phyloP scores from a whole-genome alignment of 305 asterid species.

The Solanum hybrid region DNA sequence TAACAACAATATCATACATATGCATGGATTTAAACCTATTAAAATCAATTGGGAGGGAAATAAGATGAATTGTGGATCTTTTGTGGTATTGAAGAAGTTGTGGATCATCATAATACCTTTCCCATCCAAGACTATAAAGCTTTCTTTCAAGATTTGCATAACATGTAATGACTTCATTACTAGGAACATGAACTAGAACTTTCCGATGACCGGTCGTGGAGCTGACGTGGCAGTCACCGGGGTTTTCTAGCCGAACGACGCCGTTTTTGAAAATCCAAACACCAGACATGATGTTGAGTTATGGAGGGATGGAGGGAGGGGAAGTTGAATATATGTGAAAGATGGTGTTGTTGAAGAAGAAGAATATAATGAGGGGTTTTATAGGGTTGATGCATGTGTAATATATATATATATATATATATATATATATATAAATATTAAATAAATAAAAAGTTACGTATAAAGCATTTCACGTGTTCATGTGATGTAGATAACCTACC shows the following conservation, averaged over 20 bases:
- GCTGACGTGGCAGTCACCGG: conserved; percentile 37
- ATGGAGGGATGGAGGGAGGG: background rate
- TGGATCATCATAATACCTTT: conserved; percentile 67
- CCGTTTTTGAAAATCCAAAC: conserved; percentile 94
- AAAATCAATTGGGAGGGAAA: conserved; percentile 73
- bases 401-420: background rate
- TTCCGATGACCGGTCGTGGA: conserved; percentile 25
- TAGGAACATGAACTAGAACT: conserved; percentile 40
- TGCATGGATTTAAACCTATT: conserved; percentile 71
- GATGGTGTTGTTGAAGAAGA: background rate
- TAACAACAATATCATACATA: conserved; percentile 80
- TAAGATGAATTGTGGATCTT: conserved; percentile 60
- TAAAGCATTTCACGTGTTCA: background rate
- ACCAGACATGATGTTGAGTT: conserved; percentile 39
- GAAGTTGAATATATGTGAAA: background rate
- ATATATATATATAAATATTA: background rate
- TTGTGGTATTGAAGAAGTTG: conserved; percentile 71
- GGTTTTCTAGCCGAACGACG: conserved; percentile 58
- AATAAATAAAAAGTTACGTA: no score
- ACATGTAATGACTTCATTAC: conserved; percentile 51
- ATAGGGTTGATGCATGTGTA: background rate
- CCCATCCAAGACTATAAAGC: conserved; percentile 60
- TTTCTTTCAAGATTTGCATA: conserved; percentile 45
- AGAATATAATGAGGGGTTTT: background rate
- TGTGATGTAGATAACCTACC: background rate